Evolutionary conservation across 2,329 filamentous ascomycete species (phyloP), one percentile per base, ranked within the genome.

Genomic region (Zopfia rhizophila): DNA sequence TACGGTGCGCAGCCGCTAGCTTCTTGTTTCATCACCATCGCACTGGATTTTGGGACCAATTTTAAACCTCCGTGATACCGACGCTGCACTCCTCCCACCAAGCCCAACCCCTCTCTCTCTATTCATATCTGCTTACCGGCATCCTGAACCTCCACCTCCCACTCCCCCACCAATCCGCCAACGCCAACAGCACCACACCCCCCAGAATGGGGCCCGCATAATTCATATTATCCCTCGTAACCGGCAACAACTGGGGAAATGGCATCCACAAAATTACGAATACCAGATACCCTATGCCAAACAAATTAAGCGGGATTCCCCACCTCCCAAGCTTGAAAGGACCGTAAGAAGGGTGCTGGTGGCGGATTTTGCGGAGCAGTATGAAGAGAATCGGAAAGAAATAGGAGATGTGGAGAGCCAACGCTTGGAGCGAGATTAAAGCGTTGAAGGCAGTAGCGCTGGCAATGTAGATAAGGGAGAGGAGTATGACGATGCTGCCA

Each of bases 361-460:
- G 58, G 3, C 51, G 45, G 3, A 64, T 17, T 24, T 56, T 57
- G 2, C 51, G 56, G 7, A 65, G 38, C 11, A 65, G 31, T 6
- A 71, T 53, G 31, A 66, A 63, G 3, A 56, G 31, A n/a, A 69
- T 65, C 5, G 63, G 60, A 21, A 66, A 48, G 24, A 68, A 55
- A 52, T 70, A 69, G 3, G 68, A 70, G 13, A 66, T 38, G 37
- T 68, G 63, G 8, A 70, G 42, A 3, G 58, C 68, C 7, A 71
- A 33, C 5, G 65, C 61, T 33, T 55, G 56, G 2, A 72, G 61
- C 2, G 66, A 69, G 33, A 69, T 64, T 16, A 66, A 48, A 4
- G 60, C 61, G 33, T 65, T 66, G 50, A 66, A 65, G 0, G 79
- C 79, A 5, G 61, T 59, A 6, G 55, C 53, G 22, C 58, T 63